phyloP scores from a whole-genome alignment of 78 protist species.

The Tieghemostelium lacteum region DNA sequence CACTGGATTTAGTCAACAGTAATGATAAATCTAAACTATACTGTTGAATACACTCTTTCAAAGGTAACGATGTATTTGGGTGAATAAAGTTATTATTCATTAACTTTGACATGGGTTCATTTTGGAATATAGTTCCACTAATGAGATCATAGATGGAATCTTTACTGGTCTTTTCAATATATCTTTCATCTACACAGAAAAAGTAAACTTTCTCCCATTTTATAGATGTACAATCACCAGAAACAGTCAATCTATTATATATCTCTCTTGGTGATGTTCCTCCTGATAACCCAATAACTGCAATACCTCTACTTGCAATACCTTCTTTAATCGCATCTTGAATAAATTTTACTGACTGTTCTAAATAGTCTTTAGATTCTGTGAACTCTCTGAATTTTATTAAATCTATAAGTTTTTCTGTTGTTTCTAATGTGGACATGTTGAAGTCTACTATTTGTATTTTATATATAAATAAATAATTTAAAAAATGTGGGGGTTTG shows the following conservation, averaged over 20 bases:
- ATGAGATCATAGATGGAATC: conserved; percentile 54
- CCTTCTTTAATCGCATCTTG: conserved; percentile 31
- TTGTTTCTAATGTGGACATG: too few species aligned
- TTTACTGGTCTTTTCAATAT: conserved; percentile 22
- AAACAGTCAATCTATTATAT: conserved; percentile 13
- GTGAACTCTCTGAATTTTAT: not conserved
- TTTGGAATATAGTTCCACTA: conserved; percentile 17
- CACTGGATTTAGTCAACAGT: not conserved
- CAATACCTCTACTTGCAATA: conserved; percentile 19
- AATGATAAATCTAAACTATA: not conserved
- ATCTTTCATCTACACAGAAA: conserved; percentile 62
- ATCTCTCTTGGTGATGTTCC: conserved; percentile 76
- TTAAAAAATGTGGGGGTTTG: too few species aligned
- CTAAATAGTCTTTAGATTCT: not conserved
- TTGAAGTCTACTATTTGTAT: too few species aligned
- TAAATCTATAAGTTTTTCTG: too few species aligned
- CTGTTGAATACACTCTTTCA: conserved; percentile 27
- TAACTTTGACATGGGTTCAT: not conserved
- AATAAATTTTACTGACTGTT: conserved; percentile 1
- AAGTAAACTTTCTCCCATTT: conserved; percentile 42
- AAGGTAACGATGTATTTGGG: conserved; percentile 63
- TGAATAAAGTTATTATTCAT: not conserved
- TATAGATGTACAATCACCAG: not conserved
- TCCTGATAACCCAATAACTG: conserved; percentile 70
- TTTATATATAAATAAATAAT: too few species aligned